These are phyloP conservation scores for Botryosphaeria agaves DNA, from an alignment of 2,329 filamentous ascomycete species.

Conservation along the genomic window DNA sequence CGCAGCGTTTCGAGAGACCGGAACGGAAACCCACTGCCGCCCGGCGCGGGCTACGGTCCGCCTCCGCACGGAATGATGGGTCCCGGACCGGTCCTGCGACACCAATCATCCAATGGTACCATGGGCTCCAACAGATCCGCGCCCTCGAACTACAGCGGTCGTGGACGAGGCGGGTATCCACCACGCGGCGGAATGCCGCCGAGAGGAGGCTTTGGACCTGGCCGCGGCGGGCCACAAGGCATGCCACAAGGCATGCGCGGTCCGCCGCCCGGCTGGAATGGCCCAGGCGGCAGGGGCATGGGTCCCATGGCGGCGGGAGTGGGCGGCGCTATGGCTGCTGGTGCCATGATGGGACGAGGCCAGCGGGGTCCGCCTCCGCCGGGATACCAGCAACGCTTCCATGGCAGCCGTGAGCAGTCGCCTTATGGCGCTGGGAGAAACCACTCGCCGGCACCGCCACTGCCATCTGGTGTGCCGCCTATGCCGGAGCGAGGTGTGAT, in stretches of 20 bases:
- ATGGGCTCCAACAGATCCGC: conserved; percentile 17
- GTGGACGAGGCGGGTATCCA: conserved; percentile 15
- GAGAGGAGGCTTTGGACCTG: conserved; percentile 14
- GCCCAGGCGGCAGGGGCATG: conserved; percentile 17
- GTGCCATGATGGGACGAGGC: conserved; percentile 23
- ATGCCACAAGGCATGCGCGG: conserved; percentile 14
- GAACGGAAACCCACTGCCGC: conserved; percentile 41
- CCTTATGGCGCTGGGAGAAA: too few relatives aligned
- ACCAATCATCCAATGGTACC: conserved; percentile 28
- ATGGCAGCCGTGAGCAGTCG: too few relatives aligned
- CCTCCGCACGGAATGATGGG: conserved; percentile 9
- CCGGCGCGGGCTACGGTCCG: conserved; percentile 12
- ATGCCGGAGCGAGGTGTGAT: conserved; percentile 23
- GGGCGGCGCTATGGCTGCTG: conserved; percentile 13
- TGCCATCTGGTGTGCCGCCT: conserved; percentile 10
- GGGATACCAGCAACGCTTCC: conserved; percentile 19
- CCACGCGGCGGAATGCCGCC: conserved; percentile 10
- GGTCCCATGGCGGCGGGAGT: conserved; percentile 12
- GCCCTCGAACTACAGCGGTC: conserved; percentile 6
- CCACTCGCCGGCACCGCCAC: conserved; percentile 2
- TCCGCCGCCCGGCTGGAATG: conserved; percentile 23
- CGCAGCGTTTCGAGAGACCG: conserved; percentile 35
- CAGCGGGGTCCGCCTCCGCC: conserved; percentile 23
- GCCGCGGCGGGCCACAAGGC: conserved; percentile 13
- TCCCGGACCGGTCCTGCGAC: conserved; percentile 24